These are phyloP conservation scores for Meira nashicola DNA, from an alignment of 1,284 basidiomycete genomes.

Conservation along the genomic window DNA sequence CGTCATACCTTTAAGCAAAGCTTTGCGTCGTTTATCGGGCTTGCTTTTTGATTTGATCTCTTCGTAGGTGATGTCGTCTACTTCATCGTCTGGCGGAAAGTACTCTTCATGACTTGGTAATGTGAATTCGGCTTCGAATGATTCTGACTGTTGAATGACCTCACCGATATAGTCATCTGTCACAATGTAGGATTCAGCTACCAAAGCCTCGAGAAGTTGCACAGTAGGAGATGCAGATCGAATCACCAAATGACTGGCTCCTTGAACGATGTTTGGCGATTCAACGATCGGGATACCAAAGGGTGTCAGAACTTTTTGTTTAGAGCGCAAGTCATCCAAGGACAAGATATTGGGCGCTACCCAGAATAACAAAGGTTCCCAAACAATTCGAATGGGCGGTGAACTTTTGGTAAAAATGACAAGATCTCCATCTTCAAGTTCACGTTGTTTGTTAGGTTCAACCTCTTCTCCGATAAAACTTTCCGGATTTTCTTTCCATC, in stretches of 20 bases:
- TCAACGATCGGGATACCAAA: background rate
- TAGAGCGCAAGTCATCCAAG: background rate
- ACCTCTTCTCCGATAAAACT: slow-evolving; percentile 3
- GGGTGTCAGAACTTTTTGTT: background rate
- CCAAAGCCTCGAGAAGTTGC: slow-evolving; percentile 22
- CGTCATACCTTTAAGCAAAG: slow-evolving; percentile 32
- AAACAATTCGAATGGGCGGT: background rate
- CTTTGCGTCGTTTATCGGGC: slow-evolving; percentile 20
- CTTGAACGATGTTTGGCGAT: background rate
- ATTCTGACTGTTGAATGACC: slow-evolving; percentile 21
- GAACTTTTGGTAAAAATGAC: slow-evolving; percentile 3
- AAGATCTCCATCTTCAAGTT: background rate
- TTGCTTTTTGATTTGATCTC: slow-evolving; percentile 33
- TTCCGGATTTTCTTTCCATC: background rate
- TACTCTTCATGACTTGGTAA: slow-evolving; percentile 20
- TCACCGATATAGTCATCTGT: slow-evolving; percentile 26
- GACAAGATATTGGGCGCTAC: background rate
- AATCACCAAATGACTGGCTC: background rate
- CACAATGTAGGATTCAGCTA: slow-evolving; percentile 24
- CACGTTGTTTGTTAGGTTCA: background rate
- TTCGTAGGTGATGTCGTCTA: slow-evolving; percentile 22
- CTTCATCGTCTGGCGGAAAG: slow-evolving; percentile 19
- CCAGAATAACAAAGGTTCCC: too few relatives aligned
- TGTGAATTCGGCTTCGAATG: slow-evolving; percentile 24
- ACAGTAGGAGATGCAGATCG: slow-evolving; percentile 12